A percentile compares a stretch with the other conserved stretches of the same genome.
phyloP scores from a whole-genome alignment of 345 rosid genomes.

The Psidium guajava region DNA sequence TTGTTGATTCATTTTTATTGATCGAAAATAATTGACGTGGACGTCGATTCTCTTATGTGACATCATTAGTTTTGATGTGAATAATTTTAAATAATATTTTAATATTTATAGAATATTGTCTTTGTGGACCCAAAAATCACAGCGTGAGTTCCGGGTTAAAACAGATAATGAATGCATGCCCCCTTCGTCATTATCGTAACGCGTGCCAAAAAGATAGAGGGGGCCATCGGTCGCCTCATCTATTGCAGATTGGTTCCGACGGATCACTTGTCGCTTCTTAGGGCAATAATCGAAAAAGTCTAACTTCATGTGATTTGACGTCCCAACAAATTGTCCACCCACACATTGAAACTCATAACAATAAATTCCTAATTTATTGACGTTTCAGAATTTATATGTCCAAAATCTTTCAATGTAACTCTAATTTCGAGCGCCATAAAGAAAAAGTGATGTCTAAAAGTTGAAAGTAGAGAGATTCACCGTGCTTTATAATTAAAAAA shows the following conservation, averaged over 20 bases:
- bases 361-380: not conserved
- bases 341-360: not conserved
- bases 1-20: no score
- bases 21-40: no score
- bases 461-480: not conserved
- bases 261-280: not conserved
- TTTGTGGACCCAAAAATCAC: not conserved
- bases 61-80: accelerated
- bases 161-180: not conserved
- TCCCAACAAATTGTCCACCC: not conserved
- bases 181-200: not conserved
- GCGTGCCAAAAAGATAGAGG: not conserved
- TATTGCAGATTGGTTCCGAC: not conserved
- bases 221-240: not conserved
- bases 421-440: not conserved
- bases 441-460: not conserved
- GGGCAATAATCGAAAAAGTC: not conserved
- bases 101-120: not conserved
- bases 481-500: not conserved
- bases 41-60: accelerated
- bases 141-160: not conserved
- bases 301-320: not conserved
- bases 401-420: not conserved
- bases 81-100: no score
- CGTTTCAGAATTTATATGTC: not conserved